Base-by-base conservation (phyloP, 2,329 filamentous ascomycete genomes). In the Alternaria gansuensis region DNA sequence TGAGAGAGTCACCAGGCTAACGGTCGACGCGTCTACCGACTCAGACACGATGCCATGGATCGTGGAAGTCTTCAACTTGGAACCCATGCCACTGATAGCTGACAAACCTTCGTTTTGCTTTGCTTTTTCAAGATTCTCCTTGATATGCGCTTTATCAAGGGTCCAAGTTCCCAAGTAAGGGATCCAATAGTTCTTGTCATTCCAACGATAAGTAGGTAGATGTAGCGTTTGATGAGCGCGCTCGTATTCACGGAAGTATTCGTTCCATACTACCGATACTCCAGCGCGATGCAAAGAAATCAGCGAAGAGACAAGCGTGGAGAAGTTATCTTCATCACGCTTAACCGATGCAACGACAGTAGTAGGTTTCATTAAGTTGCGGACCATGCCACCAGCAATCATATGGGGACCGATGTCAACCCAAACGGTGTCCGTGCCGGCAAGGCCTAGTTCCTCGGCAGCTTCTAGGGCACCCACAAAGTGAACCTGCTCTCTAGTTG, bases 141-240 rank as follows among this genome's bases (percentile, higher is more conserved):
- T 44, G 7, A 44, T 44, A 28, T 44, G 41, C 41, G 41, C 41
- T 44, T 44, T 44, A 28, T 44, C 23, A 44, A 44, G 41, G 2
- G 41, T 44, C 41, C 41, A 44, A 29, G 41, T 44, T 44, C 41
- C 41, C 3, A 44, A 23, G 23, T 50, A 50, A 3, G 46, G 46
- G 4, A 51, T 51, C 49, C 49, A 51, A 34, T 41, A 51, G 10
- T 34, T 31, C 11, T 51, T 51, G 8, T 33, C n/a, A 21, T 51
- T 23, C 37, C 37, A 51, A 5, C 14, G 3, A 14, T 51, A 43
- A 10, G 36, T 34, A n/a, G 49, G 49, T 4, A 43, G 13, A 4
- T 41, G 24, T 9, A 43, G n/a, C 17, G 24, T 8, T 26, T 33
- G 36, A 14, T 23, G 49, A 26, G 17, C 26, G 11, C 11, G 14